These are phyloP conservation scores for Tricharina praecox DNA, from an alignment of 495 filamentous ascomycete species.

Conservation along the genomic window DNA sequence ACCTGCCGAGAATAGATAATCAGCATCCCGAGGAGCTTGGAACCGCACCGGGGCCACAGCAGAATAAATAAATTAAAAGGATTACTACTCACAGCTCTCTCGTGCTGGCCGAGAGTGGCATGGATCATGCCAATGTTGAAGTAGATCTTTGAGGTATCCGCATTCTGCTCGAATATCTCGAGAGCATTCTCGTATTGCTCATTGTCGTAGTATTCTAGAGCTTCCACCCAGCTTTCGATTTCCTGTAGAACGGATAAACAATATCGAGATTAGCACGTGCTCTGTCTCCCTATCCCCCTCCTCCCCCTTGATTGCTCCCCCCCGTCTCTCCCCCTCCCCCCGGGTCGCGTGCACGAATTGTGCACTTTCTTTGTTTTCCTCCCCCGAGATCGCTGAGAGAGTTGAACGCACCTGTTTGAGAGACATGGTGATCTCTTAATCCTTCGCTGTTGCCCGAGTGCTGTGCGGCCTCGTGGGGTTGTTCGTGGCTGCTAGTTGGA, in stretches of 20 bases:
- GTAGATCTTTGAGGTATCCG: constrained; percentile 93
- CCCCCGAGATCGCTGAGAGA: too few relatives aligned
- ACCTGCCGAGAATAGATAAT: constrained; percentile 39
- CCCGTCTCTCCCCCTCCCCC: neutral
- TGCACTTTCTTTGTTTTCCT: too few relatives aligned
- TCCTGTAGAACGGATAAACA: constrained; percentile 41
- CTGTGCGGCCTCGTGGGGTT: neutral
- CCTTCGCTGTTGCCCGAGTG: neutral
- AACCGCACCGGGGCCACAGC: neutral
- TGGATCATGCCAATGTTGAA: constrained; percentile 99
- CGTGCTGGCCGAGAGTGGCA: constrained; percentile 92
- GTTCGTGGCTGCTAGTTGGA: too few relatives aligned
- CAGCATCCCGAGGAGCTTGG: neutral
- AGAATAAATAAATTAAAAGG: neutral
- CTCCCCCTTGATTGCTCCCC: neutral
- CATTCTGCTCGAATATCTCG: constrained; percentile 62
- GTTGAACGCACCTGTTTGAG: constrained; percentile 58
- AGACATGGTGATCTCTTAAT: constrained; percentile 38
- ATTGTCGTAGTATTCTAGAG: constrained; percentile 80
- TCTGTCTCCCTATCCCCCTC: neutral
- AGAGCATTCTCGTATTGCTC: constrained; percentile 87
- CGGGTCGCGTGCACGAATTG: neutral
- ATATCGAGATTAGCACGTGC: neutral
- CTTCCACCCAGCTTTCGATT: constrained; percentile 96
- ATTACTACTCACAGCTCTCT: constrained; percentile 71